phyloP scores from a whole-genome alignment of 805 yeast genomes.

The Candida suzukii region DNA sequence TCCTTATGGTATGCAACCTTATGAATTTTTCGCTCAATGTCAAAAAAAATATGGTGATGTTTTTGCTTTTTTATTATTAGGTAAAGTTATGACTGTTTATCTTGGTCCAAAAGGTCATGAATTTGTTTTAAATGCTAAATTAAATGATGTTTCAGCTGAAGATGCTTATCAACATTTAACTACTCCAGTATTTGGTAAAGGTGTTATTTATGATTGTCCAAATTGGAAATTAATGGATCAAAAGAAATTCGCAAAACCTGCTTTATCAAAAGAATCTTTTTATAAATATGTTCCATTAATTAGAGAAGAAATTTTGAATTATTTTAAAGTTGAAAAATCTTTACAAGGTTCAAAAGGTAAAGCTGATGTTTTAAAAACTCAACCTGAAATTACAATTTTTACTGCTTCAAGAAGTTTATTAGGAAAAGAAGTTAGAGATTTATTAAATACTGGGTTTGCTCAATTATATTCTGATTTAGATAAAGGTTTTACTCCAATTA shows the following conservation, averaged over 20 bases:
- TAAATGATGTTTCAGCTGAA: conserved; percentile 89
- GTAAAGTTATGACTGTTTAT: conserved; percentile 90
- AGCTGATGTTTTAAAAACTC: conserved; percentile 68
- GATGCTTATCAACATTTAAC: conserved; percentile 94
- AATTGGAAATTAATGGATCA: conserved; percentile 94
- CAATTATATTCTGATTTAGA: conserved; percentile 84
- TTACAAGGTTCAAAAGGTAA: conserved; percentile 43
- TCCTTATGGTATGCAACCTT: conserved; percentile 87
- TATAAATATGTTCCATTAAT: conserved; percentile 82
- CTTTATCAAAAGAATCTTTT: conserved; percentile 82
- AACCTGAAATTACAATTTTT: conserved; percentile 93
- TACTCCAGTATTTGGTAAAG: conserved; percentile 98
- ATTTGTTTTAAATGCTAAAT: conserved; percentile 85
- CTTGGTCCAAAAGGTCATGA: conserved; percentile 98
- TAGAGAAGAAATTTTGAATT: conserved; percentile 65
- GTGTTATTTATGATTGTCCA: conserved; percentile 96
- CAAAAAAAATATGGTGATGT: conserved; percentile 86
- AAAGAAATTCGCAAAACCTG: conserved; percentile 90
- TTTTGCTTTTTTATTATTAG: conserved; percentile 83
- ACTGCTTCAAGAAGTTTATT: conserved; percentile 89
- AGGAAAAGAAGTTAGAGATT: conserved; percentile 86
- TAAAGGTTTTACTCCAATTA: conserved; percentile 93
- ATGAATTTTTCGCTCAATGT: conserved; percentile 75
- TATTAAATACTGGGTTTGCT: conserved; percentile 79
- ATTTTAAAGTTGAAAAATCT: conserved; percentile 46